Conservation (phyloP, 257 asterid species). For the Jacaranda copaia region DNA sequence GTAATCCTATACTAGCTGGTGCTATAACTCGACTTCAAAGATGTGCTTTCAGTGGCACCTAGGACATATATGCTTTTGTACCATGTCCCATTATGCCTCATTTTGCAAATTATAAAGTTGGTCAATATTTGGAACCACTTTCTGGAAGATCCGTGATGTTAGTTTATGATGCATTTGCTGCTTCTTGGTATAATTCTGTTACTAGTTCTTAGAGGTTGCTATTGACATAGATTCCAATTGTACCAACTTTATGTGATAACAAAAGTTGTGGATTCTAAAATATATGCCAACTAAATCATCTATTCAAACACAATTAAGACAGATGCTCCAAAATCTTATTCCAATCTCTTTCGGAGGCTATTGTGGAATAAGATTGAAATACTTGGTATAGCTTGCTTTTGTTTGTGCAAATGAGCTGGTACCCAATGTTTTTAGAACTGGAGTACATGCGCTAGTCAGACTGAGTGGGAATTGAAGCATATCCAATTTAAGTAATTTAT, state of each 20-base stretch:
- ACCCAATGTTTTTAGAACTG: not conserved
- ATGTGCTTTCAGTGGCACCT: slow-evolving; percentile 98
- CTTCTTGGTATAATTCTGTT: slow-evolving; percentile 22
- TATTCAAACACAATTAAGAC: not conserved
- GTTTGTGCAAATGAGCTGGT: not conserved
- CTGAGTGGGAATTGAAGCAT: slow-evolving; percentile 4
- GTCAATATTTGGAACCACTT: slow-evolving; percentile 25
- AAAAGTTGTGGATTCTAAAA: slow-evolving; percentile 1
- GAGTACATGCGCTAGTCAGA: not conserved
- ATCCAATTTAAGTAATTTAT: not conserved
- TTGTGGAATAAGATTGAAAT: not conserved
- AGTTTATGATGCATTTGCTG: slow-evolving; percentile 15
- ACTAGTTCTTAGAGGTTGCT: slow-evolving; percentile 20
- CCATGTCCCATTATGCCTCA: not conserved
- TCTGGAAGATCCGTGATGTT: slow-evolving; percentile 26
- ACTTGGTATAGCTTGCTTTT: not conserved
- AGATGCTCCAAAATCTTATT: slow-evolving; percentile 20
- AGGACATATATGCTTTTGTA: slow-evolving; percentile 72
- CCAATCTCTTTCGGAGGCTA: not conserved
- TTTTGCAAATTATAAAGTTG: slow-evolving; percentile 22
- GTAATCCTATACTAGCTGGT: slow-evolving; percentile 96
- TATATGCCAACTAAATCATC: not conserved
- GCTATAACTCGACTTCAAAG: slow-evolving; percentile 98
- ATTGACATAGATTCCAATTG: slow-evolving; percentile 23
- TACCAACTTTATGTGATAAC: slow-evolving; percentile 3